Evolutionary conservation across 768 basidiomycete species (phyloP).

Genomic region (Vararia minispora): DNA sequence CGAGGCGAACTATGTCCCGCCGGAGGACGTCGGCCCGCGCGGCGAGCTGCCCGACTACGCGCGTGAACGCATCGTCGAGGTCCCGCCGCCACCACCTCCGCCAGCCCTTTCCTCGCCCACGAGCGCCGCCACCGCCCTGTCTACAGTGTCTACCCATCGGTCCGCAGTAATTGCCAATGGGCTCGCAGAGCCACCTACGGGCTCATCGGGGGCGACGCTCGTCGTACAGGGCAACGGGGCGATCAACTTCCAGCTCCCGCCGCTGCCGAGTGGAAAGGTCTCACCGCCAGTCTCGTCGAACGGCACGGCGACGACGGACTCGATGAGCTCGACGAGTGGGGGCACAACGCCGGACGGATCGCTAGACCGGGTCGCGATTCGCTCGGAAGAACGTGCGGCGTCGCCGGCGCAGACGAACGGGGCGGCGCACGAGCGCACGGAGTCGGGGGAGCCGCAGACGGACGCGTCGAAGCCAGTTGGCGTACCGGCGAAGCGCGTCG

Average conservation of each 20-base stretch:
- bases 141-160: too few species aligned
- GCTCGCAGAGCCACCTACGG: too few species aligned
- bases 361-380: too few species aligned
- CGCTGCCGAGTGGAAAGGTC: too few species aligned
- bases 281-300: too few species aligned
- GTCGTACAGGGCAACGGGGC: slow-evolving; percentile 2
- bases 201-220: too few species aligned
- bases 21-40: slow-evolving; percentile 32
- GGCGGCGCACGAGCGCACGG: slow-evolving; percentile 1
- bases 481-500: slow-evolving; percentile 16
- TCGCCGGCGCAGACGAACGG: background rate
- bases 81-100: slow-evolving; percentile 1
- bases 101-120: background rate
- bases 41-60: slow-evolving; percentile 29
- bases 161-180: too few species aligned
- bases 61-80: slow-evolving; percentile 7
- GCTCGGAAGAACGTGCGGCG: background rate
- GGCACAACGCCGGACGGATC: too few species aligned
- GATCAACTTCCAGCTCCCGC: slow-evolving; percentile 2
- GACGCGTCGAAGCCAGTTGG: slow-evolving; percentile 16
- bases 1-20: slow-evolving; percentile 7
- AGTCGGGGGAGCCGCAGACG: slow-evolving; percentile 1
- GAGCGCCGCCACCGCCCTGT: background rate
- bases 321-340: too few species aligned
- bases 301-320: too few species aligned